Base-by-base conservation (phyloP, 495 filamentous ascomycete genomes). In the Xylona heveae region DNA sequence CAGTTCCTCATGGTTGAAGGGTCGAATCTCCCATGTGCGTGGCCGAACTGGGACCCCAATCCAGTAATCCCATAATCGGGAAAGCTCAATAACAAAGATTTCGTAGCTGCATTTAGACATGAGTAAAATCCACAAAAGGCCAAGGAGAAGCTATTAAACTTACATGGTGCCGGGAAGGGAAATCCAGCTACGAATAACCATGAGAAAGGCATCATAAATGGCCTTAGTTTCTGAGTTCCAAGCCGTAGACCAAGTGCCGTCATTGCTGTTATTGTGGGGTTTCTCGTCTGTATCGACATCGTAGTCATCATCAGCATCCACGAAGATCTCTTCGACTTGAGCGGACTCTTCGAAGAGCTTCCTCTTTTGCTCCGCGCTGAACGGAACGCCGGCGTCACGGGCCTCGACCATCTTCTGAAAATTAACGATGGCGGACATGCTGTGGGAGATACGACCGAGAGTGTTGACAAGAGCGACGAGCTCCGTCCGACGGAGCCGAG, bases 401-500 rank as follows among this genome's bases (percentile, higher is more conserved):
- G 58, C 66, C 31, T 73, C 61, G n/a, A 74, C 58, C 67, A 78
- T 72, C 19, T 35, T 43, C 25, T 78, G 62, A 50, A 97, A 94
- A 20, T 68, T 57, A 34, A 69, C 64, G 9, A 90, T 57, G 2
- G 82, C 82, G 3, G 61, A 55, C 26, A 97, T 46, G 36, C 76
- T 81, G 47, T 74, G 71, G 26, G 75, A 77, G 33, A 97, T 71
- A 23, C 83, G 67, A 19, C 76, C 80, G 26, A 93, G 71, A 1
- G 90, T 95, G 49, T 97, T 97, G 48, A 97, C 69, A 26, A 97
- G 58, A 6, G 88, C 78, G 1, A 97, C 90, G 20, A 97, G 53
- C 54, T 97, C 88, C 7, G 84, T 94, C 36, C 88, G 62, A 40
- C 84, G 67, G 14, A 95, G 58, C 24, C 61, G 60, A 4, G 82